phyloP scores from a whole-genome alignment of 129 eudicot species.

The Erigeron canadensis region DNA sequence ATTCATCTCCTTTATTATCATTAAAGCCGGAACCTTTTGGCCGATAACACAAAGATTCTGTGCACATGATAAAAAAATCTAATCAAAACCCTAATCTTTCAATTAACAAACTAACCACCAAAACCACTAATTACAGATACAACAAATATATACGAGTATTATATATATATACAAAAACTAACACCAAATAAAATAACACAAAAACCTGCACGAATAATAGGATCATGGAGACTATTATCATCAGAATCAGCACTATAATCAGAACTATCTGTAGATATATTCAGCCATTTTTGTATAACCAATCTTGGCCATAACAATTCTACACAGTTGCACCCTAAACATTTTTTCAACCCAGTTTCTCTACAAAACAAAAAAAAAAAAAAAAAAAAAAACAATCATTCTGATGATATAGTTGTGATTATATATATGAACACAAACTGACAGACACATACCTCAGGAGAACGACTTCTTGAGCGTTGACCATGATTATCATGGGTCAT shows the following conservation, averaged over 20 bases:
- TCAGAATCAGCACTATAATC: slow-evolving; percentile 80
- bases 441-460: slow-evolving; percentile 21
- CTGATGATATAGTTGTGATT: no score
- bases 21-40: slow-evolving; percentile 40
- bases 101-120: neutral
- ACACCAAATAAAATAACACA: neutral
- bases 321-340: slow-evolving; percentile 67
- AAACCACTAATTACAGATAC: neutral
- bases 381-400: no score
- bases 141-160: neutral
- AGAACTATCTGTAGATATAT: slow-evolving; percentile 36
- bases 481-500: slow-evolving; percentile 19
- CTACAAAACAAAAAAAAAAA: slow-evolving; percentile 38
- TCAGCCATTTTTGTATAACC: slow-evolving; percentile 75
- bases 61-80: neutral
- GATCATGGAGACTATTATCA: slow-evolving; percentile 29
- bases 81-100: neutral
- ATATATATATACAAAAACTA: neutral
- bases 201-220: slow-evolving; percentile 20
- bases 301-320: slow-evolving; percentile 72
- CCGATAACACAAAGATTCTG: slow-evolving; percentile 34
- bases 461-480: slow-evolving; percentile 24
- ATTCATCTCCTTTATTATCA: slow-evolving; percentile 29
- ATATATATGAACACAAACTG: neutral
- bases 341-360: slow-evolving; percentile 65